A percentile compares a stretch with the other conserved stretches of the same genome.
Conservation (phyloP, 2,329 filamentous ascomycete genomes). For the Blastomyces parvus region DNA sequence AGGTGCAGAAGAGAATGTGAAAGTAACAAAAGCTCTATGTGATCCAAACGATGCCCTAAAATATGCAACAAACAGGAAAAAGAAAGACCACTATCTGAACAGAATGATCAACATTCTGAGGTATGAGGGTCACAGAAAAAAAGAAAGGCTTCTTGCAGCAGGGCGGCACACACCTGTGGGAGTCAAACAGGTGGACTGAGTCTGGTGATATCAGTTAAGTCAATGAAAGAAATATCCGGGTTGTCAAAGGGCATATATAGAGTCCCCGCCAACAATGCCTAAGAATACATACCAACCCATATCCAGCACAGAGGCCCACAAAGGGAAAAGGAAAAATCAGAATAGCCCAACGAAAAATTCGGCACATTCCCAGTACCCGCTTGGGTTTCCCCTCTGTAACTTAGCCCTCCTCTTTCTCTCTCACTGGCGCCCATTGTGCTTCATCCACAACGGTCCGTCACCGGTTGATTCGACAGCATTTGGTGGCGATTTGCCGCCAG, state of each 20-base stretch:
- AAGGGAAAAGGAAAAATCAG: neutral
- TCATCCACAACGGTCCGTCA: neutral
- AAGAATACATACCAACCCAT: neutral
- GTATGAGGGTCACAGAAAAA: neutral
- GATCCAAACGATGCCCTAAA: neutral
- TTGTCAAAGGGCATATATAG: neutral
- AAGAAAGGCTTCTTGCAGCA: constrained; percentile 2
- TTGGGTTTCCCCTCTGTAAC: neutral
- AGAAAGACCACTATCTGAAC: neutral
- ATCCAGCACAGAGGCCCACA: neutral
- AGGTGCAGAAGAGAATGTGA: neutral
- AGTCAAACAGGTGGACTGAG: neutral
- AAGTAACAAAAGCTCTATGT: neutral
- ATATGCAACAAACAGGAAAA: neutral
- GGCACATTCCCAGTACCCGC: neutral
- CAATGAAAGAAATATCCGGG: neutral
- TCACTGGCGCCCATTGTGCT: neutral
- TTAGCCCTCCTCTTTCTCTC: neutral
- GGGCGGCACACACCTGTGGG: neutral
- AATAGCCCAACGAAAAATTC: neutral
- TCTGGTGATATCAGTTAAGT: neutral
- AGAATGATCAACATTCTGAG: constrained; percentile 2
- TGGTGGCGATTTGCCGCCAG: constrained; percentile 6
- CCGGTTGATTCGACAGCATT: constrained; percentile 8
- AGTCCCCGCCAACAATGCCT: neutral